Base-by-base conservation (phyloP, 1,284 basidiomycete genomes). In the Trametes hirsuta region DNA sequence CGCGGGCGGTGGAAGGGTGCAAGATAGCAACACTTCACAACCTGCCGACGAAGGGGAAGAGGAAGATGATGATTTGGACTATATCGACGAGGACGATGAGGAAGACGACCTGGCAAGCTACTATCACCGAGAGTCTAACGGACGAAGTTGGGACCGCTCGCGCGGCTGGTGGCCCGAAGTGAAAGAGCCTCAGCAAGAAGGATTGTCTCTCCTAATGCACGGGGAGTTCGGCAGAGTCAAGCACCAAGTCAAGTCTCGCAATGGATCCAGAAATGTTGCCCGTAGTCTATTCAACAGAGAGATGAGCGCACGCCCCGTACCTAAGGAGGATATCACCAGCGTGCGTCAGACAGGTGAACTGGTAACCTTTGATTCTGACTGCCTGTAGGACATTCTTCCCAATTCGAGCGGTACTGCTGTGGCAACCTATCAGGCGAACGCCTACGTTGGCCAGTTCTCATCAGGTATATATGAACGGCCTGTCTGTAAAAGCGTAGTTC, bases 381-480 rank as follows among this genome's bases (percentile, higher is more conserved):
- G 57, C 39, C 51, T 53, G 8, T 66, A 94, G 90, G 81, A 85
- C 46, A 78, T 93, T 22, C 77, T 97, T 10, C 97, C 96, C 0
- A 98, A 97, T 70, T 86, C 90, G 3, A 83, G 85, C 64, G 97
- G 97, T 3, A 92, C 93, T 1, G 85, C 94, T 11, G 95, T 98
- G 0, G 93, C 94, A 1, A 79, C 81, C 39, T 95, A 95, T 69
- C 81, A 83, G 3, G 79, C 87, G 12, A 93, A 95, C 59, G 88
- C 95, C 36, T 99, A 99, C 72, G 93, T 90, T 11, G 97, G 94
- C 0, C 96, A 98, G 73, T 98, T 90, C 75, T 95, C 94, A 14
- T 80, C 81, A 66, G 91, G 91, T 88, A 61, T 57, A 63, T 74
- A 67, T 30, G 30, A 8, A 30, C 30, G 30, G 30, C 10, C 61